These are phyloP conservation scores for Penicillium italicum DNA, from an alignment of 2,329 filamentous ascomycete genomes.

Conservation along the genomic window DNA sequence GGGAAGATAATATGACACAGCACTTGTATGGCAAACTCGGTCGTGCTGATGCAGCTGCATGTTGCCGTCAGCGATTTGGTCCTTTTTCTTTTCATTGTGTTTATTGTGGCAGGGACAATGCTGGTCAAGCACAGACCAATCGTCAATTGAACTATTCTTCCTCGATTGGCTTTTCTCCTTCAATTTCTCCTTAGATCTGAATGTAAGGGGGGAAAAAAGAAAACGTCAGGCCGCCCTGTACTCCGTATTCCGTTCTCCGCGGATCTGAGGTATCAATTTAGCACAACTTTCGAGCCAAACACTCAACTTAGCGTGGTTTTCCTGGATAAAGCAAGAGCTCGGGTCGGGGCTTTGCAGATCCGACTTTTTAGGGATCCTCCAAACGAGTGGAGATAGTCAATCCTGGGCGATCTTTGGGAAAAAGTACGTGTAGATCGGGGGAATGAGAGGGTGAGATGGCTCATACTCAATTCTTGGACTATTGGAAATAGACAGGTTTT, in stretches of 20 bases:
- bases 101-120: conserved; percentile 1
- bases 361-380: conserved; percentile 10
- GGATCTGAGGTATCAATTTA: conserved; percentile 23
- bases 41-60: neutral
- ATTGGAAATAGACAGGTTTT: neutral
- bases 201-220: neutral
- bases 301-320: neutral
- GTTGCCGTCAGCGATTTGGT: neutral
- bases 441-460: conserved; percentile 5
- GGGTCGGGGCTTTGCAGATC: neutral
- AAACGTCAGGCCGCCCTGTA: conserved; percentile 1
- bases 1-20: conserved; percentile 3
- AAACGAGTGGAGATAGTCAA: conserved; percentile 13
- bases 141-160: neutral
- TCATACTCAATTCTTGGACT: neutral
- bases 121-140: neutral
- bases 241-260: neutral
- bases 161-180: neutral
- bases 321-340: neutral
- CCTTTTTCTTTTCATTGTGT: neutral
- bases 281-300: neutral
- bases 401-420: neutral
- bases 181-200: neutral
- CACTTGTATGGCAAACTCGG: neutral
- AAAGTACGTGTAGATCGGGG: neutral